Evolutionary conservation across 257 asterid species (phyloP), one percentile per base, ranked within the genome.

Genomic region (Nicotiana undulata): DNA sequence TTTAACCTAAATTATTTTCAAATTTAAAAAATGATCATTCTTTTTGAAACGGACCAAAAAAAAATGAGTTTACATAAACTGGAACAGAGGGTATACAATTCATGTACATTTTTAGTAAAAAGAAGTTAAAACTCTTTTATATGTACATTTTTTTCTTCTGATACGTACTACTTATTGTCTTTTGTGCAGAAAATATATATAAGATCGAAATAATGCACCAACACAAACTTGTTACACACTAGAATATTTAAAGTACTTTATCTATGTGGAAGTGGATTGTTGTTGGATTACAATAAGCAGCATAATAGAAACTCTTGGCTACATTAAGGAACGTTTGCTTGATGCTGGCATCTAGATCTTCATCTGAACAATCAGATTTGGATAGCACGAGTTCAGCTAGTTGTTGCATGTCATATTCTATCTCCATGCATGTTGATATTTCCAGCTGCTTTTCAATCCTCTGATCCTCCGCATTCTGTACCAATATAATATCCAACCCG

Each of bases 281-380:
- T 52, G 59, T 87, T 8, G 87, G 86, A 58, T 75, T 84, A 85
- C 89, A 93, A 68, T 87, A 84, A 29, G 97, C 92, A 32, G 84
- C 80, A 72, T 92, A 91, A 66, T 90, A 92, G 67, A 85, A 94
- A 74, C 91, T 88, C 86, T 83, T 92, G 6, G 89, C 90, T 13
- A 95, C 85, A 2, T 61, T 31, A 46, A 93, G 89, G 82, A 92
- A 93, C 72, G 82, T 89, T 16, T 90, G 90, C 86, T 90, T 95
- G 28, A 63, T 79, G 13, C 82, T 61, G 6, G 76, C 28, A 56
- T 88, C 88, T 4, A 93, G 68, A 82, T 89, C 92, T 0, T 68
- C 75, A 0, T 83, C 63, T 0, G 86, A 61, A 29, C 51, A 51
- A 51, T 51, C 18, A 51, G 1, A 66, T 44, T 83, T 88, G 2